phyloP scores from a whole-genome alignment of 768 basidiomycete genomes.

The Amanita pseudoporphyria region DNA sequence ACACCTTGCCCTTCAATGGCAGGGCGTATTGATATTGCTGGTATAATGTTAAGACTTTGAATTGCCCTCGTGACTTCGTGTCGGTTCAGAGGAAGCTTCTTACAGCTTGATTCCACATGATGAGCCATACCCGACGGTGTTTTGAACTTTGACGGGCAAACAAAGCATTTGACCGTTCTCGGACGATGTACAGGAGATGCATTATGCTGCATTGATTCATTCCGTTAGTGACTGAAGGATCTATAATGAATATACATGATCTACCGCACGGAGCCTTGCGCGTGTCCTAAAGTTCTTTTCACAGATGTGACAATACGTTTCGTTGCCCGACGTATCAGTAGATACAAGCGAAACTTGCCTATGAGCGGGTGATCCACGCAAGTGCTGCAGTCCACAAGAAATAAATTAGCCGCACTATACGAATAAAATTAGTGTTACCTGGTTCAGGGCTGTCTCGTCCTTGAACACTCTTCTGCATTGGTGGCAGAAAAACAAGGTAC shows the following conservation, averaged over 20 bases:
- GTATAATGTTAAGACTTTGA: slow-evolving; percentile 21
- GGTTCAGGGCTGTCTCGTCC: not conserved
- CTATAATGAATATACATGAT: too few relatives aligned
- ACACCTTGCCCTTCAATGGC: slow-evolving; percentile 11
- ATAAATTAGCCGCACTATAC: not conserved
- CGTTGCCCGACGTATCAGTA: not conserved
- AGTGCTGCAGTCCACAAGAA: not conserved
- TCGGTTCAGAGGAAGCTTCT: slow-evolving; percentile 20
- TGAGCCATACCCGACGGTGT: slow-evolving; percentile 25
- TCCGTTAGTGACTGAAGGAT: not conserved
- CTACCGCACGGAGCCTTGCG: not conserved
- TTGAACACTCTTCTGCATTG: not conserved
- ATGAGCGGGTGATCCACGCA: not conserved
- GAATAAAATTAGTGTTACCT: not conserved
- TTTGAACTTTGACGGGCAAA: slow-evolving; percentile 23
- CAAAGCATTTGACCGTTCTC: not conserved
- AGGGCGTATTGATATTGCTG: slow-evolving; percentile 25
- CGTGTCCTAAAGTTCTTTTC: not conserved
- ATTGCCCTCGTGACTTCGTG: slow-evolving; percentile 27
- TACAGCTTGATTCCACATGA: slow-evolving; percentile 33
- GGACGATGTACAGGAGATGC: not conserved
- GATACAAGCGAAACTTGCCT: not conserved
- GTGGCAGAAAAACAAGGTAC: not conserved
- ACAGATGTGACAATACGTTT: not conserved
- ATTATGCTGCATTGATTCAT: not conserved